These are phyloP conservation scores for Clavariopsis aquatica DNA, from an alignment of 495 filamentous ascomycete genomes.

Conservation along the genomic window DNA sequence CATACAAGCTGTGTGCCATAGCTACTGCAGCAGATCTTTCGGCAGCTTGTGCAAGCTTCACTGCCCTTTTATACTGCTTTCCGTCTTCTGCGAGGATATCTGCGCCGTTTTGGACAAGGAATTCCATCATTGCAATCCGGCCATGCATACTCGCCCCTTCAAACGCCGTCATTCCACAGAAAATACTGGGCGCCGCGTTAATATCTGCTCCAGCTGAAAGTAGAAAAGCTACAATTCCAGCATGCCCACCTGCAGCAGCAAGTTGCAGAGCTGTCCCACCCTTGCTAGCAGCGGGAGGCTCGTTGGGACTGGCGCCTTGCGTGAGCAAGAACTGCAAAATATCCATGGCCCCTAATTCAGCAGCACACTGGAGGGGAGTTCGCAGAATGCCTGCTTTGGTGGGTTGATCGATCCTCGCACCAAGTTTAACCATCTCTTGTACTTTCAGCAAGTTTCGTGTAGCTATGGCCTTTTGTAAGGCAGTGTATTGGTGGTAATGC, in stretches of 20 bases:
- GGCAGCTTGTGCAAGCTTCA: not conserved
- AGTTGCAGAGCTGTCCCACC: conserved; percentile 12
- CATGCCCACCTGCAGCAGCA: conserved; percentile 5
- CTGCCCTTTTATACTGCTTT: conserved; percentile 11
- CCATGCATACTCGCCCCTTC: conserved; percentile 7
- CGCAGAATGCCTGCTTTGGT: not conserved
- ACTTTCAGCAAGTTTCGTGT: not conserved
- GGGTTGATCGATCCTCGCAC: not conserved
- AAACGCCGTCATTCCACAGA: conserved; percentile 8
- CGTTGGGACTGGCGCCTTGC: not conserved
- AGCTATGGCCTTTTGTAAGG: not conserved
- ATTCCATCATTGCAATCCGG: conserved; percentile 8
- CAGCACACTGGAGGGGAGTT: conserved; percentile 14
- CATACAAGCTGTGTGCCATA: not conserved
- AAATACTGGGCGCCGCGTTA: not conserved
- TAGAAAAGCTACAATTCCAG: conserved; percentile 9
- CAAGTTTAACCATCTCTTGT: not conserved
- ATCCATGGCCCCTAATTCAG: conserved; percentile 5
- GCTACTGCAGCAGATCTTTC: not conserved
- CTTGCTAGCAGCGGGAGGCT: not conserved
- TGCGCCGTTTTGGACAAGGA: not conserved
- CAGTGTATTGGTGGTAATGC: not conserved
- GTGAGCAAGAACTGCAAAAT: conserved; percentile 4
- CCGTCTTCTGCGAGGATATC: not conserved
- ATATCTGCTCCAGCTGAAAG: conserved; percentile 8